phyloP scores from a whole-genome alignment of 1,284 basidiomycete species.

The Fistulinella cinereoalba region DNA sequence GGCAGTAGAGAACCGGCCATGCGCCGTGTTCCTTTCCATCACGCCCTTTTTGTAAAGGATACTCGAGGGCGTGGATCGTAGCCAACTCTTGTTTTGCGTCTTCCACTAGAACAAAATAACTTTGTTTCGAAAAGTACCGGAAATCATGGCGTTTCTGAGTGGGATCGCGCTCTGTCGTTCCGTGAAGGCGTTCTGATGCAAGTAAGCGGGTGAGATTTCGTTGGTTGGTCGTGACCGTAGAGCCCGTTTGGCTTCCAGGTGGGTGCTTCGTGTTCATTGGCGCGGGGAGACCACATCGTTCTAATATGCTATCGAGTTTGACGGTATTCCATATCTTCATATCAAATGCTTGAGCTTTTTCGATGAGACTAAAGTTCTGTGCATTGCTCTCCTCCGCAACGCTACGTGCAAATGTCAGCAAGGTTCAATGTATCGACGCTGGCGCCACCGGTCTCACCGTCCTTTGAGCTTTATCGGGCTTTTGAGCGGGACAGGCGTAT shows the following conservation, averaged over 20 bases:
- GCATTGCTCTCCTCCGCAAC: slow-evolving; percentile 24
- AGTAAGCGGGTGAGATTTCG: slow-evolving; percentile 66
- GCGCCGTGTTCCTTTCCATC: slow-evolving; percentile 51
- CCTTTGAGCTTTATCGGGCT: slow-evolving; percentile 65
- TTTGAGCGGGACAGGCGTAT: slow-evolving; percentile 38
- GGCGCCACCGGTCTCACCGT: slow-evolving; percentile 42
- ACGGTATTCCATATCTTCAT: slow-evolving; percentile 89
- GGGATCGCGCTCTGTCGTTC: slow-evolving; percentile 86
- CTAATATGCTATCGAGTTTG: slow-evolving; percentile 71
- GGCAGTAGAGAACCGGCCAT: slow-evolving; percentile 73
- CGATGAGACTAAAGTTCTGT: slow-evolving; percentile 58
- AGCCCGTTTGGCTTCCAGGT: slow-evolving; percentile 26
- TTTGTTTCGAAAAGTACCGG: slow-evolving; percentile 81
- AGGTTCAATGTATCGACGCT: neutral
- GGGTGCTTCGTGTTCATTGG: slow-evolving; percentile 24
- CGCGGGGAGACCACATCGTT: slow-evolving; percentile 52
- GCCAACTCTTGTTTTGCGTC: slow-evolving; percentile 81
- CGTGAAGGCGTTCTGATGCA: slow-evolving; percentile 84
- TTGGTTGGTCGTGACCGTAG: slow-evolving; percentile 27
- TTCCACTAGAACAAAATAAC: slow-evolving; percentile 86
- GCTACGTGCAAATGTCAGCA: slow-evolving; percentile 9
- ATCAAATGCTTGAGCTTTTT: slow-evolving; percentile 73
- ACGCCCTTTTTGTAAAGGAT: slow-evolving; percentile 49
- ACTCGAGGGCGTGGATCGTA: slow-evolving; percentile 67
- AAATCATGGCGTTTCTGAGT: slow-evolving; percentile 85